Conservation (phyloP, 78 protist genomes). For the Reticulomyxa filosa region DNA sequence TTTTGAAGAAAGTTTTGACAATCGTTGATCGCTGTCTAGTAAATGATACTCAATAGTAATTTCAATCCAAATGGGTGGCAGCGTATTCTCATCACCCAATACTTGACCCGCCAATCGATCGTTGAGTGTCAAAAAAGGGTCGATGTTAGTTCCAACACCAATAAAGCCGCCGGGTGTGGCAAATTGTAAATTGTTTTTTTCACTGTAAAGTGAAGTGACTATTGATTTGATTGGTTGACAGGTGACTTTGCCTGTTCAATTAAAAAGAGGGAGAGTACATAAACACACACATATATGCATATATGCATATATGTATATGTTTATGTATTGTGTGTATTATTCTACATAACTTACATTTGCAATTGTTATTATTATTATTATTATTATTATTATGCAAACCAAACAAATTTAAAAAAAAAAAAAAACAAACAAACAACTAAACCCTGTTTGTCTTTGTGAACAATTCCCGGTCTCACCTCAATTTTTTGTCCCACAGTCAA, state of each 20-base stretch:
- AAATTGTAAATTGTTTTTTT: slow-evolving; percentile 68
- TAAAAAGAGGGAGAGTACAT: not conserved
- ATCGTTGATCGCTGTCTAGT: no score
- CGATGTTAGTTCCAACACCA: slow-evolving; percentile 97
- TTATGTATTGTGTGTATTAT: not conserved
- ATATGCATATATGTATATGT: no score
- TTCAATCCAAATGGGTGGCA: slow-evolving; percentile 69
- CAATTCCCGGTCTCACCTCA: slow-evolving; percentile 93
- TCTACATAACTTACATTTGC: not conserved
- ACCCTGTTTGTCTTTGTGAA: slow-evolving; percentile 34
- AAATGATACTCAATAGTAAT: slow-evolving; percentile 42
- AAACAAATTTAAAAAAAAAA: not conserved
- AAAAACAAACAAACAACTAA: not conserved
- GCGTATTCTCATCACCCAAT: slow-evolving; percentile 69
- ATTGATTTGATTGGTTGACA: not conserved
- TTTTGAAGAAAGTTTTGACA: no score
- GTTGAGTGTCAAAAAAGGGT: slow-evolving; percentile 89
- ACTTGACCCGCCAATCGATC: slow-evolving; percentile 96
- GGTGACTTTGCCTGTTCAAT: not conserved
- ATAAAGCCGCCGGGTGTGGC: slow-evolving; percentile 99
- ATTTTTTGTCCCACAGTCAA: slow-evolving; percentile 75
- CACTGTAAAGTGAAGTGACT: slow-evolving; percentile 33
- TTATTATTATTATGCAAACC: no score
- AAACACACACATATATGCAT: no score
- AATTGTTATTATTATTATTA: not conserved